A percentile compares a stretch with the other conserved stretches of the same genome.
These are phyloP conservation scores for Biscogniauxia marginata DNA, from an alignment of 2,329 filamentous ascomycete genomes.

Conservation along the genomic window DNA sequence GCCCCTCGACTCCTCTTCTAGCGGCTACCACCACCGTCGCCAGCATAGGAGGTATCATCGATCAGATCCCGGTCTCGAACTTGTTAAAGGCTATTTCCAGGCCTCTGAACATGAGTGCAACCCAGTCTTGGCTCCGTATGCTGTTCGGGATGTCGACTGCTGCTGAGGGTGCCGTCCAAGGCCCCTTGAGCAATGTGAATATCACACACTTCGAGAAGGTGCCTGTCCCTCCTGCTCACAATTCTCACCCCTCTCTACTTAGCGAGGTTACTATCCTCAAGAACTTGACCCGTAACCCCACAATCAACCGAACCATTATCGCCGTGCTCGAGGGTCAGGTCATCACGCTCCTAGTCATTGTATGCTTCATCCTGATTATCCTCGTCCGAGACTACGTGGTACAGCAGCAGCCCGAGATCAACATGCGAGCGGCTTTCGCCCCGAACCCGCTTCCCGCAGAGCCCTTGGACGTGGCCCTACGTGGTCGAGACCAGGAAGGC, in stretches of 20 bases:
- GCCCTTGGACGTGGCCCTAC: conserved; percentile 12
- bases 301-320: conserved; percentile 75
- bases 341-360: conserved; percentile 86
- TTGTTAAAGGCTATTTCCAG: conserved; percentile 28
- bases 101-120: conserved; percentile 34
- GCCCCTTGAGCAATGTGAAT: conserved; percentile 22
- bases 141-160: conserved; percentile 22
- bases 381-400: conserved; percentile 97
- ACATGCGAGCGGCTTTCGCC: conserved; percentile 69
- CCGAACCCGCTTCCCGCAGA: conserved; percentile 28
- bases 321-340: conserved; percentile 88
- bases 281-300: conserved; percentile 65
- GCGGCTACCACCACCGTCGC: conserved; percentile 39
- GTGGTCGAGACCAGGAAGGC: conserved; percentile 8
- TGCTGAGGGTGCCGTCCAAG: conserved; percentile 15
- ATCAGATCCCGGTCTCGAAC: conserved; percentile 33
- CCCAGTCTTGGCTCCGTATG: conserved; percentile 34
- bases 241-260: conserved; percentile 45
- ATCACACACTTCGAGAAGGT: conserved; percentile 20
- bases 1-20: conserved; percentile 40
- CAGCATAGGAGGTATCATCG: conserved; percentile 35
- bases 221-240: conserved; percentile 12
- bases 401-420: conserved; percentile 92
- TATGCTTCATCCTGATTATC: conserved; percentile 95
- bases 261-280: conserved; percentile 57